A percentile compares a stretch with the other conserved stretches of the same genome.
These are phyloP conservation scores for Ophiostoma australiae DNA, from an alignment of 2,329 filamentous ascomycete genomes.

Conservation along the genomic window DNA sequence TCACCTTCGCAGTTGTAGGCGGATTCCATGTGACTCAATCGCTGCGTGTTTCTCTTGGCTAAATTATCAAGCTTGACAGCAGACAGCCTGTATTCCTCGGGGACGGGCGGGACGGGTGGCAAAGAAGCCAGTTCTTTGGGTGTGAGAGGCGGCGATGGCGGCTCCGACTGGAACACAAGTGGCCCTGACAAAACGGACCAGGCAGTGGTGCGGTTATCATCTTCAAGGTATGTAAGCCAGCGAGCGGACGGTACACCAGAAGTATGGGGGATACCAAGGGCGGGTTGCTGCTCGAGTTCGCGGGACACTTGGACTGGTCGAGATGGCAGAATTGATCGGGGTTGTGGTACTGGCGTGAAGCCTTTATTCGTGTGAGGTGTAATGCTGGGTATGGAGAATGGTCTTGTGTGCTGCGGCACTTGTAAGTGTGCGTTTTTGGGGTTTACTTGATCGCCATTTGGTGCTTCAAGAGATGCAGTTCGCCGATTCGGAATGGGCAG, in stretches of 20 bases:
- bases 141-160: constrained; percentile 30
- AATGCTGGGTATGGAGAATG: background rate
- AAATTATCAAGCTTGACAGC: background rate
- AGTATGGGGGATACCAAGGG: background rate
- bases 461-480: background rate
- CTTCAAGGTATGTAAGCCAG: constrained; percentile 3
- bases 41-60: background rate
- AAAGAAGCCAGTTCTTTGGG: constrained; percentile 18
- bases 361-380: background rate
- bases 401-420: background rate
- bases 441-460: background rate
- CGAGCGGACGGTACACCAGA: constrained; percentile 22
- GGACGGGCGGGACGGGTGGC: background rate
- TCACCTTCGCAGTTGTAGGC: background rate
- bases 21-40: background rate
- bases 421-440: background rate
- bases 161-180: constrained; percentile 30
- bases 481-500: constrained; percentile 29
- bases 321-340: background rate
- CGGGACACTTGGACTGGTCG: background rate
- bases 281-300: background rate
- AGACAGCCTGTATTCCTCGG: background rate
- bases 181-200: constrained; percentile 31
- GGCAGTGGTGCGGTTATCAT: constrained; percentile 30
- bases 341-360: background rate